Base-by-base conservation (phyloP, 176 grass and related monocot species). In the Elymus sibiricus region DNA sequence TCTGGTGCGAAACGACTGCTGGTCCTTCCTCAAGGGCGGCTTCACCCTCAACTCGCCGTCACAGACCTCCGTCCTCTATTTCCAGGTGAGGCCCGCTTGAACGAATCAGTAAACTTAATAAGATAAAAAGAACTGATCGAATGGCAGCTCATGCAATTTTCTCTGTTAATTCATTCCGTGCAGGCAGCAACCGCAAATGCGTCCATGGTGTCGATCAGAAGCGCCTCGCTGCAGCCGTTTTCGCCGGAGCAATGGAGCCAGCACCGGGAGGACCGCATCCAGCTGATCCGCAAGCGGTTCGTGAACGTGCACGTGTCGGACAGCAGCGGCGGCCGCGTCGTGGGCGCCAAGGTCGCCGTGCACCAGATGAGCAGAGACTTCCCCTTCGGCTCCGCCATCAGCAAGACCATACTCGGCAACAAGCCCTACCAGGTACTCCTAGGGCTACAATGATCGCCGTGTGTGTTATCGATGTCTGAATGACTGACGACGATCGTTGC, bases 11-110 rank as follows among this genome's bases (percentile, higher is more conserved):
- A 97, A 90, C 37, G 85, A 88, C 49, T 97, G 95, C 75, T 95
- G 95, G 95, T 95, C 92, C 40, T 97, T 97, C 77, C 88, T 97
- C 46, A 97, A 97, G 76, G 95, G 95, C 12, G 92, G 95, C 13
- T 97, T 94, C 76, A 81, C 84, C 34, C 86, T 97, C 55, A 86
- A 68, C 70, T 83, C 86, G 14, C 29, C 78, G 1, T 94, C 95
- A 2, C n/a, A 81, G 31, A 86, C 89, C 35, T 93, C 95, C 12
- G 84, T 97, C 10, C 64, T 97, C 22, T 97, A 94, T 81, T 97
- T 97, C 46, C 90, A 97, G 95, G 95, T 7, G 49, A 7, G 49
- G 6, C 6, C 49, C 49, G 46, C 14, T 49, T 49, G 47, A 51
- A 51, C 15, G 5, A 51, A 51, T 7, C 47, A 17, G 47, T 6